These are phyloP conservation scores for Pilasporangium apinafurcum DNA, from an alignment of 352 stramenopile genomes.

Conservation along the genomic window DNA sequence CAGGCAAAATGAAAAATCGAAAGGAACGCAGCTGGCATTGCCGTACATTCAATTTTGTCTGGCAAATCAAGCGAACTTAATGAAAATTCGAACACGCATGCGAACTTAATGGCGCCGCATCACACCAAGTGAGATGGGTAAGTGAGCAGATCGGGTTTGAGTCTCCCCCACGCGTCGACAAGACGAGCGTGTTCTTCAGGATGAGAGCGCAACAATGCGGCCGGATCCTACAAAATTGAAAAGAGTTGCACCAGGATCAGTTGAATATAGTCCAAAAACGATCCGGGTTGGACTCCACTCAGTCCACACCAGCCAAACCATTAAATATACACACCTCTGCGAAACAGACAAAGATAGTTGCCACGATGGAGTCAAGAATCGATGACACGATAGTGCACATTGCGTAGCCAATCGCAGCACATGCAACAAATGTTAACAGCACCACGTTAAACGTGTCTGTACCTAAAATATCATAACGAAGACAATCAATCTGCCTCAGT, in stretches of 20 bases:
- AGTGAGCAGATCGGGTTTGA: conserved; percentile 66
- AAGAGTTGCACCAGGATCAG: background rate
- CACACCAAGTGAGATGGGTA: conserved; percentile 43
- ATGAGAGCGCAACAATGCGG: conserved; percentile 58
- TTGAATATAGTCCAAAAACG: background rate
- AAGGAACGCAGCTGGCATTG: no score
- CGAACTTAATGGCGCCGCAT: conserved; percentile 73
- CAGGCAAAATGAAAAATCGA: no score
- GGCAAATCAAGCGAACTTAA: no score
- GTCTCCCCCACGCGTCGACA: conserved; percentile 56
- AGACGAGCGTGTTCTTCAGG: conserved; percentile 67
- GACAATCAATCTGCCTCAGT: conserved; percentile 3
- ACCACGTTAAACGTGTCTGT: conserved; percentile 84
- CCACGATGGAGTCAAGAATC: conserved; percentile 77
- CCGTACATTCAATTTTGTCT: no score
- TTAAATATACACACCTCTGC: conserved; percentile 48
- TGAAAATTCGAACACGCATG: conserved; percentile 45
- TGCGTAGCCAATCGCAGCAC: conserved; percentile 67
- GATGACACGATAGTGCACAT: conserved; percentile 84
- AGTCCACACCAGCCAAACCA: background rate
- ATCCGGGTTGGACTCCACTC: background rate
- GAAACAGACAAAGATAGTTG: conserved; percentile 86
- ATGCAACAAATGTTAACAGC: conserved; percentile 68
- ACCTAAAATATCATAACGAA: background rate
- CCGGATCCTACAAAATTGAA: conserved; percentile 39